These are phyloP conservation scores for Sapria himalayana DNA, from an alignment of 345 rosid genomes.

Conservation along the genomic window DNA sequence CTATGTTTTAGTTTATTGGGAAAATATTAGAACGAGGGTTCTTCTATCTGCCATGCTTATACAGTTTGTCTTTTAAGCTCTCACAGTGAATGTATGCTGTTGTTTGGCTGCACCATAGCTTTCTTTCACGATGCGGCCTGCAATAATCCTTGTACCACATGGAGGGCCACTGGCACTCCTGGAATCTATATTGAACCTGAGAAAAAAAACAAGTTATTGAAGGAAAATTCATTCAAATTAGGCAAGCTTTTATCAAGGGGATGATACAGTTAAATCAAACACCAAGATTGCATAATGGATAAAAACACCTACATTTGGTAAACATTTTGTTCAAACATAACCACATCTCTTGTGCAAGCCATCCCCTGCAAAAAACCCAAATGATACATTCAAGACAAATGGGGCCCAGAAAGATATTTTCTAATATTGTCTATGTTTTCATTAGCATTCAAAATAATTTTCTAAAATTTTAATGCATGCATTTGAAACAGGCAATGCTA, in stretches of 20 bases:
- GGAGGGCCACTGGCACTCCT: conserved; percentile 19
- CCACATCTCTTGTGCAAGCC: conserved; percentile 43
- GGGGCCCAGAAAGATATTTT: no score
- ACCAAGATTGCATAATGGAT: conserved; percentile 1
- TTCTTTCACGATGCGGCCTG: conserved; percentile 47
- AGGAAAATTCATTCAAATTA: neutral
- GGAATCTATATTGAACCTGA: conserved; percentile 26
- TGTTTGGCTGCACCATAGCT: conserved; percentile 60
- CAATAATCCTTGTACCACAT: conserved; percentile 40
- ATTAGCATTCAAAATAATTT: no score
- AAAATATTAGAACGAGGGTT: no score
- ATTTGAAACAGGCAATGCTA: no score
- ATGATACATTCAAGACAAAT: no score
- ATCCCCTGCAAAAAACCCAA: conserved; percentile 58
- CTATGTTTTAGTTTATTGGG: no score
- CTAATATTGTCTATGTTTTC: no score
- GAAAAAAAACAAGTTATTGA: conserved; percentile 5
- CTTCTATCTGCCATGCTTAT: no score
- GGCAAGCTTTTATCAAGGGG: conserved; percentile 1
- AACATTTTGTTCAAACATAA: conserved; percentile 42
- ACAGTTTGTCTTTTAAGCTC: no score
- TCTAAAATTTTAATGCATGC: no score
- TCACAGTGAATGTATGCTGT: conserved; percentile 55
- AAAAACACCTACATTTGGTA: conserved; percentile 19
- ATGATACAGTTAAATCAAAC: neutral